phyloP scores from a whole-genome alignment of 345 rosid genomes.

The Euphorbia lathyris region DNA sequence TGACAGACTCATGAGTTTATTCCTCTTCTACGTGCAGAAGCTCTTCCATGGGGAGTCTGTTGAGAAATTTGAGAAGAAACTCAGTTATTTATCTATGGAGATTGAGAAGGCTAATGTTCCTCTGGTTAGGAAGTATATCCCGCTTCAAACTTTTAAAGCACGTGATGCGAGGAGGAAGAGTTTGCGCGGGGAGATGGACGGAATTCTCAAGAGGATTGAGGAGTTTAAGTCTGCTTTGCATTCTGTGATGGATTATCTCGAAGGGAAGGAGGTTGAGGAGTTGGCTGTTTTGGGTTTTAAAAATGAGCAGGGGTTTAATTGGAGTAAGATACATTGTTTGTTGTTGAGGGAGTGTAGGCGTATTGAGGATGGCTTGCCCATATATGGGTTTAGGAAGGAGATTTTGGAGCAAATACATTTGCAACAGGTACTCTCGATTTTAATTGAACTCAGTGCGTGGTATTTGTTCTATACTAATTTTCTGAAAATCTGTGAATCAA shows the following conservation, averaged over 20 bases:
- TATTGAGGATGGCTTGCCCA: conserved; percentile 72
- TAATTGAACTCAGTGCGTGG: background rate
- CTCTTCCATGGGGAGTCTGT: conserved; percentile 45
- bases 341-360: conserved; percentile 68
- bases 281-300: conserved; percentile 38
- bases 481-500: background rate
- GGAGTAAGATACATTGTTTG: conserved; percentile 51
- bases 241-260: conserved; percentile 44
- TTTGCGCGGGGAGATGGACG: conserved; percentile 34
- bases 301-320: conserved; percentile 32
- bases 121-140: conserved; percentile 8
- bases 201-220: conserved; percentile 38
- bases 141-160: background rate
- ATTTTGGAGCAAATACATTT: conserved; percentile 45
- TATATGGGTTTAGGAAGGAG: conserved; percentile 49
- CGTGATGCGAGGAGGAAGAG: conserved; percentile 27
- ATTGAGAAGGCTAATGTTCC: conserved; percentile 18
- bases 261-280: conserved; percentile 19
- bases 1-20: conserved; percentile 9
- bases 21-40: conserved; percentile 22
- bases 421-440: conserved; percentile 46
- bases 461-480: background rate
- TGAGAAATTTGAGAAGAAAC: conserved; percentile 31
- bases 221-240: conserved; percentile 58
- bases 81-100: conserved; percentile 26